These are phyloP conservation scores for Heterobasidion parviporum DNA, from an alignment of 1,284 basidiomycete species.

Conservation along the genomic window DNA sequence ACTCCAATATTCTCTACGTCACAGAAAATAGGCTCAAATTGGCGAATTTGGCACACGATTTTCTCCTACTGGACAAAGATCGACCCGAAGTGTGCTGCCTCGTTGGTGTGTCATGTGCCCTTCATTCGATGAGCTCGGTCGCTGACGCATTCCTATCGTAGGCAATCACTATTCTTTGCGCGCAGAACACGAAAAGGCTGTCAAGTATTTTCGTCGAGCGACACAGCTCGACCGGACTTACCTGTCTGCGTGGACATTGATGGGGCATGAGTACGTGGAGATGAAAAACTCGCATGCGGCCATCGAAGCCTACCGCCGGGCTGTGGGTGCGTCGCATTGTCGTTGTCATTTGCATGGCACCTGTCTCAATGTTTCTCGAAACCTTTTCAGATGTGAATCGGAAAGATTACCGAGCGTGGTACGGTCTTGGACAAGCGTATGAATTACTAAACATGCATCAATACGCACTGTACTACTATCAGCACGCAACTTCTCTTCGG, in stretches of 20 bases:
- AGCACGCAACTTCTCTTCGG: conserved; percentile 89
- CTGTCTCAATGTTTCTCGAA: neutral
- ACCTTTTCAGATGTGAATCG: conserved; percentile 72
- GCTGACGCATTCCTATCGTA: conserved; percentile 21
- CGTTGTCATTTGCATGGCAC: neutral
- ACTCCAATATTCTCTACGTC: conserved; percentile 96
- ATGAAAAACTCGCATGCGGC: conserved; percentile 99
- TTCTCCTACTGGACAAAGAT: conserved; percentile 80
- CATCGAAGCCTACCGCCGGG: conserved; percentile 94
- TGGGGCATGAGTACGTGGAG: conserved; percentile 99
- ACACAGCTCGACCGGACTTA: conserved; percentile 93
- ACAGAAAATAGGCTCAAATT: conserved; percentile 85
- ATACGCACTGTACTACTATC: conserved; percentile 95
- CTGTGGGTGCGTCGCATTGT: conserved; percentile 62
- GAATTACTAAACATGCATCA: conserved; percentile 95
- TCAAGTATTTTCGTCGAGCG: conserved; percentile 91
- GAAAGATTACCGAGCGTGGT: conserved; percentile 98
- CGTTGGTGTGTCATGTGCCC: conserved; percentile 57
- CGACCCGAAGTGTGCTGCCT: conserved; percentile 93
- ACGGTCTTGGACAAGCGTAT: conserved; percentile 96
- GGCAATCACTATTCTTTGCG: conserved; percentile 96
- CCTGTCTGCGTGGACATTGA: conserved; percentile 96
- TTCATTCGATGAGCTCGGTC: neutral
- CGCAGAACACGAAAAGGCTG: conserved; percentile 91
- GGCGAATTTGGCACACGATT: conserved; percentile 89